These are phyloP conservation scores for Meira miltonrushii DNA, from an alignment of 1,284 basidiomycete species.

Conservation along the genomic window DNA sequence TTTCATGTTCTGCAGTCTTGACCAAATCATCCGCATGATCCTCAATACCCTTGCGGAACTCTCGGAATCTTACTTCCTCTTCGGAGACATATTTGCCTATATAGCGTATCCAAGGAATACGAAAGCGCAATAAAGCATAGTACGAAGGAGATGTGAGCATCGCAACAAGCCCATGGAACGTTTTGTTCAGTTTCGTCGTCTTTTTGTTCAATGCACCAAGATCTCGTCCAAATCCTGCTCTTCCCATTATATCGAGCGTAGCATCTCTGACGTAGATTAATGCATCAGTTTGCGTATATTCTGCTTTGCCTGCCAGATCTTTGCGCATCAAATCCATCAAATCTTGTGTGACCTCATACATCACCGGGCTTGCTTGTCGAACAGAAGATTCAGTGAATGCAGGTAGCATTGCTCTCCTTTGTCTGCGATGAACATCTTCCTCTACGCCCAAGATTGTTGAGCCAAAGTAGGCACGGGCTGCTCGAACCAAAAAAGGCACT, in stretches of 20 bases:
- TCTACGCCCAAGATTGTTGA: not conserved
- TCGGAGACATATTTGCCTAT: not conserved
- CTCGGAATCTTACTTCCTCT: not conserved
- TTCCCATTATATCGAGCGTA: constrained; percentile 12
- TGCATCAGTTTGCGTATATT: not conserved
- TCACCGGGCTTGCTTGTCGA: not conserved
- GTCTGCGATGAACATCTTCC: not conserved
- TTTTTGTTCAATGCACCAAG: constrained; percentile 14
- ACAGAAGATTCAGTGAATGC: not conserved
- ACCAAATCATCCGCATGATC: not conserved
- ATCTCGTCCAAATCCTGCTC: constrained; percentile 13
- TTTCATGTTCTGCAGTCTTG: not conserved
- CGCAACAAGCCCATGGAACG: not conserved
- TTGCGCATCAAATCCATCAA: not conserved
- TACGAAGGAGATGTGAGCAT: not conserved
- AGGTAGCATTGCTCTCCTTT: not conserved
- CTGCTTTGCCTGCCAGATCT: not conserved
- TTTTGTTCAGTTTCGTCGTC: not conserved
- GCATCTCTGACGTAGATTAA: not conserved
- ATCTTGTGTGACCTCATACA: not conserved
- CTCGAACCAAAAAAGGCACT: not conserved
- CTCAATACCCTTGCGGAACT: not conserved
- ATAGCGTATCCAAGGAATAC: not conserved
- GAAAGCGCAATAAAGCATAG: not conserved
- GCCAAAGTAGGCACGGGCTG: not conserved